Percentiles rank a stretch among this genome's conserved stretches.
Conservation (phyloP, 2,329 filamentous ascomycete species). For the Aspergillus intermedius region DNA sequence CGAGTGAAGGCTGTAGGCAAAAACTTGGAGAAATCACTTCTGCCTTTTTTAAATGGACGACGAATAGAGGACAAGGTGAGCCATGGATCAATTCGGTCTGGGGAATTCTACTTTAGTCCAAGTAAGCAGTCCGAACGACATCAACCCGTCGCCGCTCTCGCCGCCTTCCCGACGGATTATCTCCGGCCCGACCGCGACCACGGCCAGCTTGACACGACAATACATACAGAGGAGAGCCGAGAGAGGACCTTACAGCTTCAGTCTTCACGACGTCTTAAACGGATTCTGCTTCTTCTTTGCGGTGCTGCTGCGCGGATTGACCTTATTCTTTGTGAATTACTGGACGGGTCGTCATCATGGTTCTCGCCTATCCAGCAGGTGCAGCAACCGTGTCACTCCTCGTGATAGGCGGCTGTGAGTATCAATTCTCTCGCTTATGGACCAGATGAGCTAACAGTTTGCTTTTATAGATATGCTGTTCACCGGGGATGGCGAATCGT, state of each 20-base stretch:
- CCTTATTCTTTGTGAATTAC: conserved; percentile 3
- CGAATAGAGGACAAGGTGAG: conserved; percentile 5
- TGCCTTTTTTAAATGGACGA: not conserved
- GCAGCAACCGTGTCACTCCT: conserved; percentile 61
- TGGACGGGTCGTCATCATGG: conserved; percentile 48
- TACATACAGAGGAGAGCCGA: not conserved
- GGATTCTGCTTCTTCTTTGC: not conserved
- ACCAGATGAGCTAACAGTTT: conserved; percentile 12
- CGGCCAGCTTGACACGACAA: not conserved
- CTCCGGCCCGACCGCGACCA: conserved; percentile 17
- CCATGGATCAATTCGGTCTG: conserved; percentile 20
- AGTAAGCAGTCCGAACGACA: not conserved
- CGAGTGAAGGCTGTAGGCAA: not conserved
- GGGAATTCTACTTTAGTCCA: conserved; percentile 13
- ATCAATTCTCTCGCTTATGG: conserved; percentile 3
- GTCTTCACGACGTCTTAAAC: not conserved
- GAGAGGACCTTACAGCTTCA: not conserved
- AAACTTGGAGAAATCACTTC: not conserved
- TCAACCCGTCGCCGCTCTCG: not conserved
- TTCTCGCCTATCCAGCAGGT: conserved; percentile 64
- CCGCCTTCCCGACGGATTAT: conserved; percentile 21
- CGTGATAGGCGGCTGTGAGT: conserved; percentile 73
- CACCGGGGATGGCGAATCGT: conserved; percentile 88
- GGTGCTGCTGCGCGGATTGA: not conserved
- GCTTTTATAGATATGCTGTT: conserved; percentile 85